phyloP scores from a whole-genome alignment of 192 early-diverging fungal species.

The Umbelopsis sp. region DNA sequence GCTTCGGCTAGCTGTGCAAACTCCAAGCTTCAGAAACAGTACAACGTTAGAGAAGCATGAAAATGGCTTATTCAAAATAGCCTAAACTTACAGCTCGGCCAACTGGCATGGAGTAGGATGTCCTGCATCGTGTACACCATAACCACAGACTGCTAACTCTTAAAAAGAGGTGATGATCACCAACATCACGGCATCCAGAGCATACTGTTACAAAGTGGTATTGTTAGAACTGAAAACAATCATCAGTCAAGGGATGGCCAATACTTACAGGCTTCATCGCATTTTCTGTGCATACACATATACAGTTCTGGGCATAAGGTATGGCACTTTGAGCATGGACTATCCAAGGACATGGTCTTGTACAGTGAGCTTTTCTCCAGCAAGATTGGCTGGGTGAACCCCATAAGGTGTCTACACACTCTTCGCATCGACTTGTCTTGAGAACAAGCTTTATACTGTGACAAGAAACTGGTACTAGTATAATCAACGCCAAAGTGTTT shows the following conservation, averaged over 20 bases:
- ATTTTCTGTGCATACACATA: constrained; percentile 13
- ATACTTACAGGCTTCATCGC: constrained; percentile 12
- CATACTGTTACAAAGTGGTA: not conserved
- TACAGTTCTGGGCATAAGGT: not conserved
- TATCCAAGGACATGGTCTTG: constrained; percentile 5
- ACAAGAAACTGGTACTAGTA: not conserved
- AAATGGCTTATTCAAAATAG: too few species aligned
- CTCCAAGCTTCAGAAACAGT: not conserved
- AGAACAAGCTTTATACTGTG: not conserved
- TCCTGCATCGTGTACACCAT: constrained; percentile 19
- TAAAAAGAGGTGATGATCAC: constrained; percentile 17
- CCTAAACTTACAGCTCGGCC: not conserved
- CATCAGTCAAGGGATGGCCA: not conserved
- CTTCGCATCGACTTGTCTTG: constrained; percentile 14
- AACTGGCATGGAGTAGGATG: constrained; percentile 13
- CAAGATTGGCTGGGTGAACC: not conserved
- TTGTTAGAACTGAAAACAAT: not conserved
- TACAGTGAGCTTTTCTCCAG: constrained; percentile 10
- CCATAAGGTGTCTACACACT: constrained; percentile 12
- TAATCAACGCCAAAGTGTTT: constrained; percentile 6
- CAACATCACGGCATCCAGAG: constrained; percentile 6
- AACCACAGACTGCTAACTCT: constrained; percentile 11
- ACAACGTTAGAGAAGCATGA: too few species aligned
- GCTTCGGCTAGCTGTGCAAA: not conserved
- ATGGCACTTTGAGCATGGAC: not conserved